Evolutionary conservation across 225 moss, liverwort and hornwort species (phyloP).

Genomic region (Bryoerythrophyllum caledonicum): DNA sequence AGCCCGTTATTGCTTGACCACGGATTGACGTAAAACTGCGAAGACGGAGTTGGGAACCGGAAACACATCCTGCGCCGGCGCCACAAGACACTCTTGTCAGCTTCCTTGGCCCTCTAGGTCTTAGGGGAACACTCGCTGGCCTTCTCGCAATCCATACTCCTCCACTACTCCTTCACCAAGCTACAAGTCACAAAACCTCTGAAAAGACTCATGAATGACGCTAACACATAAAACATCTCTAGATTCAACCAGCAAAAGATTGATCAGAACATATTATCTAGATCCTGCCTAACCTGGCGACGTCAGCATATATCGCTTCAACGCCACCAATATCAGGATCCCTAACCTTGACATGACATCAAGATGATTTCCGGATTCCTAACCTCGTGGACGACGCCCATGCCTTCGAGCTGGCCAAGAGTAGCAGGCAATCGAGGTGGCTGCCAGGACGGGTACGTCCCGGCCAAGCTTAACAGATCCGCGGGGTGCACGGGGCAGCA

Average conservation of each 20-base stretch:
- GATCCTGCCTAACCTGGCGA: too few species aligned
- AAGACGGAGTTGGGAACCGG: constrained; percentile 30
- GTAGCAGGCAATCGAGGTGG: constrained; percentile 32
- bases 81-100: constrained; percentile 46
- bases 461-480: constrained; percentile 31
- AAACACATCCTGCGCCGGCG: constrained; percentile 32
- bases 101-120: constrained; percentile 36
- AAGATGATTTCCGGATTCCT: background rate
- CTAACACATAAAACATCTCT: background rate
- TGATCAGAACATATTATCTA: too few species aligned
- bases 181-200: constrained; percentile 7
- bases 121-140: constrained; percentile 40
- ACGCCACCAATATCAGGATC: too few species aligned
- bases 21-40: constrained; percentile 45
- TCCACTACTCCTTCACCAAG: constrained; percentile 34
- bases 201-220: background rate
- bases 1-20: constrained; percentile 33
- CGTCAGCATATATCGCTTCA: too few species aligned
- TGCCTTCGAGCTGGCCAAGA: constrained; percentile 43
- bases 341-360: too few species aligned
- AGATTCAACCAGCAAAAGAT: background rate
- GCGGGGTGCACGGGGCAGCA: constrained; percentile 33
- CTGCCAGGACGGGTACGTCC: constrained; percentile 31
- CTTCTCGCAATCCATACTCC: constrained; percentile 28
- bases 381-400: constrained; percentile 41